A percentile compares a stretch with the other conserved stretches of the same genome.
phyloP scores from a whole-genome alignment of 2,329 filamentous ascomycete genomes.

The Fusarium fracticaudum region DNA sequence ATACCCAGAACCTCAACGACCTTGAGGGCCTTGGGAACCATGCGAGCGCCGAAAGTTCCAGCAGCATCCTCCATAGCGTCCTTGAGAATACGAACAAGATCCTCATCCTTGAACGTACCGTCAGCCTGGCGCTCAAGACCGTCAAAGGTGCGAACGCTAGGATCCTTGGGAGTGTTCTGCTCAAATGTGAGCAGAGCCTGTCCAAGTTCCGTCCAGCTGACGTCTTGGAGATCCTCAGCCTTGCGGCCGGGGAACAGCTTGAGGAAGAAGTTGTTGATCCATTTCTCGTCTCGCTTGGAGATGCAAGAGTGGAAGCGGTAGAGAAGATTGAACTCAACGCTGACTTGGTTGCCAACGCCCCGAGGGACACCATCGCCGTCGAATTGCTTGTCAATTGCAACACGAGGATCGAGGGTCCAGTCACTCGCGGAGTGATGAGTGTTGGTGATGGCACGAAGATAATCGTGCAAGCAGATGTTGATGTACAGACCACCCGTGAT shows the following conservation, averaged over 20 bases:
- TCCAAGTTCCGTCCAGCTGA: slow-evolving; percentile 38
- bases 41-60: slow-evolving; percentile 67
- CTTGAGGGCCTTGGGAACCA: slow-evolving; percentile 67
- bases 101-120: slow-evolving; percentile 65
- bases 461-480: slow-evolving; percentile 67
- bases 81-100: slow-evolving; percentile 65
- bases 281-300: slow-evolving; percentile 68
- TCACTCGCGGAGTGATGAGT: slow-evolving; percentile 66
- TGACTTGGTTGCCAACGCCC: slow-evolving; percentile 73
- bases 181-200: slow-evolving; percentile 32
- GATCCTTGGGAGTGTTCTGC: slow-evolving; percentile 47
- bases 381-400: slow-evolving; percentile 58
- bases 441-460: slow-evolving; percentile 69
- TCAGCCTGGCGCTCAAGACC: slow-evolving; percentile 57
- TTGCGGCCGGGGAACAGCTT: slow-evolving; percentile 39
- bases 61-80: slow-evolving; percentile 69
- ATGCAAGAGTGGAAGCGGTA: slow-evolving; percentile 74
- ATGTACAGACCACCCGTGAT: slow-evolving; percentile 65
- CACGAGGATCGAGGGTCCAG: slow-evolving; percentile 72
- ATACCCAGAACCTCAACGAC: slow-evolving; percentile 72
- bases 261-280: slow-evolving; percentile 65
- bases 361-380: slow-evolving; percentile 60
- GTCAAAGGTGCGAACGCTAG: slow-evolving; percentile 59
- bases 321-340: slow-evolving; percentile 73
- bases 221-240: slow-evolving; percentile 53